Conservation (phyloP, 495 filamentous ascomycete species). For the Margaritispora aquatica region DNA sequence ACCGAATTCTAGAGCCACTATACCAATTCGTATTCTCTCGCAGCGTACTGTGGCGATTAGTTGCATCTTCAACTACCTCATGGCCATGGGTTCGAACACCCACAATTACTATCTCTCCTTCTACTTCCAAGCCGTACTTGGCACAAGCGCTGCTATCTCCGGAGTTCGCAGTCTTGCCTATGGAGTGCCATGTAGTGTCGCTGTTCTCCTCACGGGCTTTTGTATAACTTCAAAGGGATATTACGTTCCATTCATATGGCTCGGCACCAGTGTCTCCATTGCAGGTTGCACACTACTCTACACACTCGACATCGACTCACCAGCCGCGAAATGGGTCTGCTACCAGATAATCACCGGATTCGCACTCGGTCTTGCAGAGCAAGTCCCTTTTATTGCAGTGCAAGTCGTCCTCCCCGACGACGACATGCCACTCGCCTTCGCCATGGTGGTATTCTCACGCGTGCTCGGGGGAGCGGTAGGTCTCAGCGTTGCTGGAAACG, state of each 20-base stretch:
- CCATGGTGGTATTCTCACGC: not conserved
- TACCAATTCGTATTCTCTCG: slow-evolving; percentile 64
- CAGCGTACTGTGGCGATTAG: slow-evolving; percentile 63
- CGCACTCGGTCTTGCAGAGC: slow-evolving; percentile 63
- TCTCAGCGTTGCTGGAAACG: not conserved
- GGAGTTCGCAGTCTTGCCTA: not conserved
- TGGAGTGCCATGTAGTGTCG: slow-evolving; percentile 47
- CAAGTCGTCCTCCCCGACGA: slow-evolving; percentile 40
- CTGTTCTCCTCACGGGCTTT: slow-evolving; percentile 40
- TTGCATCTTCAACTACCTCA: slow-evolving; percentile 48
- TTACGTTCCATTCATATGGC: slow-evolving; percentile 55
- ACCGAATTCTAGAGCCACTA: slow-evolving; percentile 45
- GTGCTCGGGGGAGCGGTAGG: not conserved
- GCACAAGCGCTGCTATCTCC: slow-evolving; percentile 45
- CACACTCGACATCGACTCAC: slow-evolving; percentile 45
- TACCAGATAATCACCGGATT: slow-evolving; percentile 63
- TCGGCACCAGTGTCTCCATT: slow-evolving; percentile 43
- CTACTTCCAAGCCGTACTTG: slow-evolving; percentile 69
- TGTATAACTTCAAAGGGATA: slow-evolving; percentile 52
- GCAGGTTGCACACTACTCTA: slow-evolving; percentile 58
- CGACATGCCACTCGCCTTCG: slow-evolving; percentile 38
- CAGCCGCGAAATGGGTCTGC: slow-evolving; percentile 53
- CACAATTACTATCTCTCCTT: slow-evolving; percentile 59
- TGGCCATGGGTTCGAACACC: slow-evolving; percentile 62
- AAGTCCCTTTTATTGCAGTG: slow-evolving; percentile 54